Conservation (phyloP, 495 filamentous ascomycete species). For the Pseudevernia furfuracea region DNA sequence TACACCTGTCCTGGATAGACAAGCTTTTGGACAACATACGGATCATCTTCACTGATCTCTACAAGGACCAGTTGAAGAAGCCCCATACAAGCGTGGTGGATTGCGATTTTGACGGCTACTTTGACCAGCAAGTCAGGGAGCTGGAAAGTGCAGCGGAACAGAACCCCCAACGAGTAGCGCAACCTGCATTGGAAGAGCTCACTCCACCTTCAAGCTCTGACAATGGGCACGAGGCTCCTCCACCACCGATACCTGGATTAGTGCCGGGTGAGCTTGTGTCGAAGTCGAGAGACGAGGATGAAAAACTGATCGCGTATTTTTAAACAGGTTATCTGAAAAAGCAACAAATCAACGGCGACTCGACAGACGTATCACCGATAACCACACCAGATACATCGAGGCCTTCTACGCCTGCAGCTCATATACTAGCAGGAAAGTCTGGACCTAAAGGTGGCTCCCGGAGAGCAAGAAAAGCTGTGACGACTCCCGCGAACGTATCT, state of each 20-base stretch:
- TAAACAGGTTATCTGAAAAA: constrained; percentile 29
- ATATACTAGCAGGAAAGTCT: constrained; percentile 62
- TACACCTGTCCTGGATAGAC: constrained; percentile 95
- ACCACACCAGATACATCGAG: constrained; percentile 72
- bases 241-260: constrained; percentile 49
- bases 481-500: constrained; percentile 58
- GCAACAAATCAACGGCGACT: constrained; percentile 40
- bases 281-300: neutral
- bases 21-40: constrained; percentile 91
- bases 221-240: constrained; percentile 36
- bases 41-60: constrained; percentile 80
- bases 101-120: constrained; percentile 80
- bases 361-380: constrained; percentile 55
- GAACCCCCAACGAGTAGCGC: constrained; percentile 31
- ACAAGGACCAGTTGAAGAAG: constrained; percentile 77
- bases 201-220: constrained; percentile 35
- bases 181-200: constrained; percentile 25
- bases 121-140: constrained; percentile 83
- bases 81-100: constrained; percentile 68
- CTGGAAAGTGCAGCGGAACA: constrained; percentile 55
- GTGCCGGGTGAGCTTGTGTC: constrained; percentile 19
- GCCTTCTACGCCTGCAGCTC: constrained; percentile 60
- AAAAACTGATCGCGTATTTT: neutral
- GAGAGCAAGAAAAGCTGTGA: constrained; percentile 69
- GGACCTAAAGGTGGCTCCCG: constrained; percentile 60